phyloP scores from a whole-genome alignment of 176 grass and related monocot genomes.

The Panicum miliaceum region DNA sequence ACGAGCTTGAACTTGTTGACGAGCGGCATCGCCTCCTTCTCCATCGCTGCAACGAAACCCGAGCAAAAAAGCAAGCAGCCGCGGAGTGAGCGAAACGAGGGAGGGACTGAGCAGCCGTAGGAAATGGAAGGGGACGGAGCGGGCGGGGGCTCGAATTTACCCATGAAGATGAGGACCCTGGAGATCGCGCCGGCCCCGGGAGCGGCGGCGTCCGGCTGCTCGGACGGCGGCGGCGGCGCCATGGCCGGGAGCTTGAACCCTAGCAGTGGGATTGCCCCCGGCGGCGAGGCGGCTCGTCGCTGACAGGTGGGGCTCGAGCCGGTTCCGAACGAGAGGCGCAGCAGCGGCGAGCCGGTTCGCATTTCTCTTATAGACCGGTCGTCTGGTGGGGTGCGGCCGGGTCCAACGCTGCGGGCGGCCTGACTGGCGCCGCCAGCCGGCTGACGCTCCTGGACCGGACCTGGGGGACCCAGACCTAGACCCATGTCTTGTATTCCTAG shows the following conservation, averaged over 20 bases:
- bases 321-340: not conserved
- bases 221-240: slow-evolving; percentile 40
- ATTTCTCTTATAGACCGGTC: not conserved
- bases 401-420: not conserved
- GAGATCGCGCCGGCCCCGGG: slow-evolving; percentile 52
- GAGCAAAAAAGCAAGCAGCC: not conserved
- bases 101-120: not conserved
- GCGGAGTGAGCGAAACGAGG: not conserved
- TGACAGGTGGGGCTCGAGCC: not conserved
- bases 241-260: slow-evolving; percentile 20
- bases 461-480: not conserved
- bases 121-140: not conserved
- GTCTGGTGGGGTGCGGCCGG: not conserved
- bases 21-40: slow-evolving; percentile 81
- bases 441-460: not conserved
- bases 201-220: not conserved
- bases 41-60: slow-evolving; percentile 64
- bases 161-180: slow-evolving; percentile 78
- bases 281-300: not conserved
- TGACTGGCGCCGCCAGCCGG: not conserved
- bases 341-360: not conserved
- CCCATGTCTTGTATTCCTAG: not conserved
- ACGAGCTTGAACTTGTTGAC: slow-evolving; percentile 68
- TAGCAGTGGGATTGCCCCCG: not conserved
- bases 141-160: not conserved